phyloP scores from a whole-genome alignment of 805 yeast genomes.

The Saccharomycopsis javanensis region DNA sequence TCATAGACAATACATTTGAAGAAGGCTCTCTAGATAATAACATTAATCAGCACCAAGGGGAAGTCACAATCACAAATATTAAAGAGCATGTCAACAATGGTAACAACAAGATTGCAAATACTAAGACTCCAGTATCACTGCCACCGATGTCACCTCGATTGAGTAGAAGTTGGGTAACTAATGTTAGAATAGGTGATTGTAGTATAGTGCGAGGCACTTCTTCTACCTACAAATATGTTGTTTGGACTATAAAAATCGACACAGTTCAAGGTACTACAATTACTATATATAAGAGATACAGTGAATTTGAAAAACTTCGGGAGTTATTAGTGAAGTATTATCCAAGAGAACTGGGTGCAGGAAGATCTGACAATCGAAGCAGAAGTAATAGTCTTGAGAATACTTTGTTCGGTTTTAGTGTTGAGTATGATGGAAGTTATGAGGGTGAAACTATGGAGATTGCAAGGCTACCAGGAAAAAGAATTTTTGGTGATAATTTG shows the following conservation, averaged over 20 bases:
- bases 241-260: slow-evolving; percentile 17
- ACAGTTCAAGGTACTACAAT: slow-evolving; percentile 12
- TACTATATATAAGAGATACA: slow-evolving; percentile 16
- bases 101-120: not conserved
- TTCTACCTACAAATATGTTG: slow-evolving; percentile 10
- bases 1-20: not conserved
- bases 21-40: not conserved
- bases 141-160: not conserved
- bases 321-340: slow-evolving; percentile 11
- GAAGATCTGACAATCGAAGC: not conserved
- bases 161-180: slow-evolving; percentile 10
- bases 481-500: slow-evolving; percentile 12
- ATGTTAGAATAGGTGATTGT: slow-evolving; percentile 18
- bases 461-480: slow-evolving; percentile 14
- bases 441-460: slow-evolving; percentile 8
- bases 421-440: not conserved
- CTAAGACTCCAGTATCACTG: not conserved
- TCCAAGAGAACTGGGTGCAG: slow-evolving; percentile 7
- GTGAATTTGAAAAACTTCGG: slow-evolving; percentile 15
- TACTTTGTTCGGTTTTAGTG: not conserved
- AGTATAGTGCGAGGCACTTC: slow-evolving; percentile 15
- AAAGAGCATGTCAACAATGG: too few relatives aligned
- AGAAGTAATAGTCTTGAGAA: not conserved
- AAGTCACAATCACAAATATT: not conserved
- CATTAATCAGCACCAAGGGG: not conserved